Base-by-base conservation (phyloP, 1,139 yeast species). In the Fermentozyma sake region DNA sequence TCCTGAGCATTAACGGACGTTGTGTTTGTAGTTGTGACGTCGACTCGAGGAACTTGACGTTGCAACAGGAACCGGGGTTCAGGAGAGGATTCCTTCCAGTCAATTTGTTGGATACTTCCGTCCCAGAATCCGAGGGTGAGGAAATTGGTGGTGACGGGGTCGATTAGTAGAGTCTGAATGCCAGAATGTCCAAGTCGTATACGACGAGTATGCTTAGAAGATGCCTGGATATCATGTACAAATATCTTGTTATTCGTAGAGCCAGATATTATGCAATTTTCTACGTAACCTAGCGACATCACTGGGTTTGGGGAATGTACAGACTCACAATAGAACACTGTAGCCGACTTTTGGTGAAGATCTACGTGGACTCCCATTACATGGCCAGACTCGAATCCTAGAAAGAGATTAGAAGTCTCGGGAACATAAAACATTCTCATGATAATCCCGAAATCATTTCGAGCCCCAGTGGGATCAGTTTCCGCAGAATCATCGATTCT, bases 341-440 rank as follows among this genome's bases (percentile, higher is more conserved):
- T 31, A n/a, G n/a, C n/a, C n/a, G 3, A 52, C 32, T 10, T 37
- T 39, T 2, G 48, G 40, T 17, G 31, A 16, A 30, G 28, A 8
- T 41, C 45, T 6, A 65, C 26, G 7, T 37, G 22, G 11, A 60
- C 50, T 0, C 64, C 63, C 2, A 62, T 37, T 6, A 76, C 49
- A 37, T 67, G 69, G 0, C 84, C 83, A 7, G 78, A 73, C 44
- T 77, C 84, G 46, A 60, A 76, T 0, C 81, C 84, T 8, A 74
- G 47, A 21, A 53, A 55, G 14, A 76, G 46, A 4, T 15, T 15
- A 7, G 26, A 11, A 3, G 24, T 11, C 0, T 44, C 33, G n/a
- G 42, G 37, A 1, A 63, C 38, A 51, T 67, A 62, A 1, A 58
- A 35, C 20, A 68, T 36, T 33, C 54, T 65, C 84, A 77, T 77